phyloP scores from a whole-genome alignment of 495 filamentous ascomycete species.

The Staphylotrichum tortipilum region DNA sequence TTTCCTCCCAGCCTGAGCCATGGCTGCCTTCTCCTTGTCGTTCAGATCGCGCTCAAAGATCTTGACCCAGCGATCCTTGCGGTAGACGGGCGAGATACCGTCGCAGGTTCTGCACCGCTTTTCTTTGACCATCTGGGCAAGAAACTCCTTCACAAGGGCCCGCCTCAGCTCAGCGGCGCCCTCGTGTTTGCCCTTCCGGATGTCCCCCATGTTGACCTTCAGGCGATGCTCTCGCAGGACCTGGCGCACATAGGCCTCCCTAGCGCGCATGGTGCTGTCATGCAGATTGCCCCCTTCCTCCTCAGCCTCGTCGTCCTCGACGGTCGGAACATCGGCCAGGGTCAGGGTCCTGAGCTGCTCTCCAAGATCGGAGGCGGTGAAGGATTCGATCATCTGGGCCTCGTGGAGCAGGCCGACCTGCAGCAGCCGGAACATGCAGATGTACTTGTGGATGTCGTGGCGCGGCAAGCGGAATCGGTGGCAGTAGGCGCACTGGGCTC shows the following conservation, averaged over 20 bases:
- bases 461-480: constrained; percentile 68
- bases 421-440: constrained; percentile 79
- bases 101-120: constrained; percentile 66
- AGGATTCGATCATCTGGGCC: constrained; percentile 54
- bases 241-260: constrained; percentile 61
- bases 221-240: constrained; percentile 49
- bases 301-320: constrained; percentile 21
- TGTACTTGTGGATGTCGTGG: constrained; percentile 61
- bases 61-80: constrained; percentile 81
- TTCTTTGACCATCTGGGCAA: constrained; percentile 53
- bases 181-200: constrained; percentile 65
- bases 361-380: constrained; percentile 42
- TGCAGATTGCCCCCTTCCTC: constrained; percentile 22
- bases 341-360: constrained; percentile 13
- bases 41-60: constrained; percentile 79
- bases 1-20: constrained; percentile 61
- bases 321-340: constrained; percentile 17
- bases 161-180: constrained; percentile 68
- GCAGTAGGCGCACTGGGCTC: constrained; percentile 84
- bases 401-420: constrained; percentile 75
- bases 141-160: constrained; percentile 67
- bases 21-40: constrained; percentile 61
- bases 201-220: constrained; percentile 41
- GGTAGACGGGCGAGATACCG: constrained; percentile 65
- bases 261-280: constrained; percentile 49